Evolutionary conservation across 805 yeast genomes (phyloP), one percentile per base, ranked within the genome.

Genomic region (Wickerhamomyces bovis): DNA sequence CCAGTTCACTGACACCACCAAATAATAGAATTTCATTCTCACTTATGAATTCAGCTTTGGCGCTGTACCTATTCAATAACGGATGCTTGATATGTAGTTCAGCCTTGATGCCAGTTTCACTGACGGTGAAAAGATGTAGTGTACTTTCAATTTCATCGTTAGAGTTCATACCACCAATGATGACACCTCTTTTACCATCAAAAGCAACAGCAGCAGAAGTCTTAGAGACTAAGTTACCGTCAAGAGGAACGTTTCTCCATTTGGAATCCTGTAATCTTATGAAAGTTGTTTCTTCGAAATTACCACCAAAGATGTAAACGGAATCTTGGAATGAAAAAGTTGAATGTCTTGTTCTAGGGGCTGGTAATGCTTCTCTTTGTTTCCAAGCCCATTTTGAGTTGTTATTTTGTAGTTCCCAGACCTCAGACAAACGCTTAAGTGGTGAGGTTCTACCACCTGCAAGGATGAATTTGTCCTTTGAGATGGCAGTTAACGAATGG

Each of bases 381-480:
- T 39, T 44, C 89, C 89, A 83, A 3, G 45, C 45, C 25, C 54
- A 51, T 0, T 48, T 16, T 25, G 20, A 22, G n/a, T 36, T 11
- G 9, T 36, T 20, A 3, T 2, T 36, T 28, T 33, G 16, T 6
- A 72, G 56, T 4, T 61, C 43, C 79, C 80, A 78, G 26, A 67
- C 57, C 42, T 78, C 83, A 6, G 54, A 26, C 21, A 77, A 58
- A 0, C 69, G 64, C 10, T 62, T 59, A 3, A 75, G 72, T 0
- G 95, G 95, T 1, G 79, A 71, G 2, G 73, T 64, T 50, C 95
- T 71, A 4, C 95, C 95, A 3, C 94, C 95, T 30, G 78, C 64
- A 4, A 83, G 50, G 1, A 82, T 45, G 0, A 67, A 39, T 0
- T 54, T 57, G 1, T 60, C 58, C 13, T 59, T 53, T 2, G 48